Evolutionary conservation across 1,139 yeast genomes (phyloP).

Genomic region (Pichia sp.): DNA sequence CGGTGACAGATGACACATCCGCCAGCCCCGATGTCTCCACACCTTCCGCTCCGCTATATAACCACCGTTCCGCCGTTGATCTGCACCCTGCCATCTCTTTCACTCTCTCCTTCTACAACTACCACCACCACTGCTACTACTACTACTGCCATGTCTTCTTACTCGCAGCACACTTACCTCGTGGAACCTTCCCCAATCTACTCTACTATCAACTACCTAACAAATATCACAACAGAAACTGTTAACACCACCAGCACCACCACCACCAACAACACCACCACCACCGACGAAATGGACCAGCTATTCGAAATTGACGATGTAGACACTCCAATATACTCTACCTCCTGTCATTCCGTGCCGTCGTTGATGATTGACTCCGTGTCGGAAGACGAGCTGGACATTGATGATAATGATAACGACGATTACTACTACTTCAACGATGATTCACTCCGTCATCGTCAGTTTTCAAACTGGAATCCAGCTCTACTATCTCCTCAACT

Average conservation of each 20-base stretch:
- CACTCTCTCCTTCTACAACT: neutral
- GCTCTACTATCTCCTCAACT: constrained; percentile 1
- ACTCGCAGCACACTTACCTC: neutral
- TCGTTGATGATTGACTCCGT: constrained; percentile 8
- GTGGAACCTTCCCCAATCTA: neutral
- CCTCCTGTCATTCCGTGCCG: constrained; percentile 1
- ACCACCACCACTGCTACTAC: neutral
- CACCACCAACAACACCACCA: neutral
- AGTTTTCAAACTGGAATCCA: constrained; percentile 3
- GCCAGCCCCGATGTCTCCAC: no score
- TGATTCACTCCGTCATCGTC: no score
- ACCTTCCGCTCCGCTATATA: no score
- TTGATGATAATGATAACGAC: neutral
- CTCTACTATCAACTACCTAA: neutral
- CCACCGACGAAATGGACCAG: constrained; percentile 2
- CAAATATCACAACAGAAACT: no score
- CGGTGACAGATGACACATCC: no score
- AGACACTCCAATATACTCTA: constrained; percentile 3
- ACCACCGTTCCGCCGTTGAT: neutral
- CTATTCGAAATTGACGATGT: constrained; percentile 13
- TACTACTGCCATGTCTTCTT: neutral
- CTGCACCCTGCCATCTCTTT: neutral
- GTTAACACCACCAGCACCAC: neutral
- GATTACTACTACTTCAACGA: neutral
- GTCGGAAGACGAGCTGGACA: constrained; percentile 5